phyloP scores from a whole-genome alignment of 805 yeast genomes.

The Starmerella kuoi region DNA sequence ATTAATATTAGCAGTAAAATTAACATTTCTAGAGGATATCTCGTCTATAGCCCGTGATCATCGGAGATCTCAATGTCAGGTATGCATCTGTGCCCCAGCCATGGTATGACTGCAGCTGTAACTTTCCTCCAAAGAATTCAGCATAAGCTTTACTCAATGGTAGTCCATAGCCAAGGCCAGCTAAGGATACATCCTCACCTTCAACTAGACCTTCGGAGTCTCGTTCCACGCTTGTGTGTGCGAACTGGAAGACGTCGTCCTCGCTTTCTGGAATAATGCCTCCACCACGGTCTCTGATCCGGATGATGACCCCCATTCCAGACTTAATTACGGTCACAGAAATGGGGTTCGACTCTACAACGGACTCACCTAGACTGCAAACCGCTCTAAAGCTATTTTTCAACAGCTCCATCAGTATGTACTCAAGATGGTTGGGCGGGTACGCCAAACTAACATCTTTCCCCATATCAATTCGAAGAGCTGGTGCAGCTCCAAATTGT shows the following conservation, averaged over 20 bases:
- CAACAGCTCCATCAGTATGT: constrained; percentile 71
- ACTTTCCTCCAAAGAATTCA: constrained; percentile 57
- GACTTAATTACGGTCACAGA: constrained; percentile 38
- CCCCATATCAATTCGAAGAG: constrained; percentile 46
- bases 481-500: constrained; percentile 68
- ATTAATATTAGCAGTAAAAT: too few relatives aligned
- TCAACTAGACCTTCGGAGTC: constrained; percentile 43
- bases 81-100: constrained; percentile 77
- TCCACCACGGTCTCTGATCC: constrained; percentile 78
- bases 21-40: constrained; percentile 9
- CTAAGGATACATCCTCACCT: constrained; percentile 61
- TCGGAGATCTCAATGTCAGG: constrained; percentile 29
- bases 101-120: constrained; percentile 55
- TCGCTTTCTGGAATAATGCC: constrained; percentile 66
- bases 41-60: constrained; percentile 18
- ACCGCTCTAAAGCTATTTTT: constrained; percentile 84
- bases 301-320: constrained; percentile 46
- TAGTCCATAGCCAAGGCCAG: constrained; percentile 94
- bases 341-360: constrained; percentile 33
- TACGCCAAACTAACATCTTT: constrained; percentile 58
- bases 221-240: constrained; percentile 66
- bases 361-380: constrained; percentile 44
- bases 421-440: constrained; percentile 78
- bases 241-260: constrained; percentile 65
- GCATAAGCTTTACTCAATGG: constrained; percentile 72